Percentiles rank a stretch among this genome's conserved stretches.
Conservation (phyloP, 345 rosid genomes). For the Combretum micranthum region DNA sequence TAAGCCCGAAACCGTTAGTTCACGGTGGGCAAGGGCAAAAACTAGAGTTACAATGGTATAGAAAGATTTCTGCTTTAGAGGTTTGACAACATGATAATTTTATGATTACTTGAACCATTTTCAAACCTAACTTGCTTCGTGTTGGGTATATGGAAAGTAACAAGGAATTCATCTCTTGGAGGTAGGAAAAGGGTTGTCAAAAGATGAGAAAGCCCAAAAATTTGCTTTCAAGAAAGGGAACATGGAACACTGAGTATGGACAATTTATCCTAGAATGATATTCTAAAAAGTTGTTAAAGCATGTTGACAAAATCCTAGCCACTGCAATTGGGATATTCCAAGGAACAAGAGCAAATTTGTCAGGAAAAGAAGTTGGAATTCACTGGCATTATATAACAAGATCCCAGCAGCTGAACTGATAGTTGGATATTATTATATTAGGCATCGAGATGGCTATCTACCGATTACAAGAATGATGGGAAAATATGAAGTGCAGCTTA, state of each 20-base stretch:
- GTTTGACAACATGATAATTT: background rate
- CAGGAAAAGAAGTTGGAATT: slow-evolving; percentile 88
- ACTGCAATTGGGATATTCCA: slow-evolving; percentile 66
- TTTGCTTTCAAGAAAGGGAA: too few relatives aligned
- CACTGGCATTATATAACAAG: slow-evolving; percentile 96
- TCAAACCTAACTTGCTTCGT: too few relatives aligned
- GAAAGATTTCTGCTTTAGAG: background rate
- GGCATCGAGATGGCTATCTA: slow-evolving; percentile 66
- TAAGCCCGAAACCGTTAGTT: slow-evolving; percentile 72
- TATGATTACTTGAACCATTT: too few relatives aligned
- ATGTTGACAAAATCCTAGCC: slow-evolving; percentile 67
- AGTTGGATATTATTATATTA: slow-evolving; percentile 81
- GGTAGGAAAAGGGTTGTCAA: too few relatives aligned
- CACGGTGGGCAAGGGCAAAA: slow-evolving; percentile 90
- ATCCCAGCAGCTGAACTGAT: slow-evolving; percentile 96
- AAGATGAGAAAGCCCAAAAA: too few relatives aligned
- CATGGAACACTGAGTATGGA: slow-evolving; percentile 87
- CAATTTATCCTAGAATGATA: slow-evolving; percentile 89
- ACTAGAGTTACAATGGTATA: slow-evolving; percentile 84
- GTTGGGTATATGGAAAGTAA: too few relatives aligned
- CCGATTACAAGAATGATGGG: slow-evolving; percentile 68
- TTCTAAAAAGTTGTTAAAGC: slow-evolving; percentile 63
- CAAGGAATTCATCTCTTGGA: too few relatives aligned
- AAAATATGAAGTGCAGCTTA: slow-evolving; percentile 56
- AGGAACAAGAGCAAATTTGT: slow-evolving; percentile 60